Base-by-base conservation (phyloP, 1,139 yeast genomes). In the Protomyces macrosporus region DNA sequence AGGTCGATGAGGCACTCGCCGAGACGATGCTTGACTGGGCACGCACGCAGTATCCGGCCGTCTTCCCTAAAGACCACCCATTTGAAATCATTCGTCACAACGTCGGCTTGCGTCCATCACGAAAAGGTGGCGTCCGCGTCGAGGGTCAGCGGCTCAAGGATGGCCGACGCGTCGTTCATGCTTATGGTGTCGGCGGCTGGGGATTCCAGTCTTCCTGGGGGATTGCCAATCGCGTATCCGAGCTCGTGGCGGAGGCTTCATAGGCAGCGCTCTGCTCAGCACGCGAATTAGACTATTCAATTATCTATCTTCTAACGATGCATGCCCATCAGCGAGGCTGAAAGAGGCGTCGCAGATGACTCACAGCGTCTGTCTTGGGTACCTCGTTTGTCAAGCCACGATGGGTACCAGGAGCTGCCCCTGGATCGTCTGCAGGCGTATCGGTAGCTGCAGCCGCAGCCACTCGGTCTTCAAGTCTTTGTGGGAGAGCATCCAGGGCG, bases 111-210 rank as follows among this genome's bases (percentile, higher is more conserved):
- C 79, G 93, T 69, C 93, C 93, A 0, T 87, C 85, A 0, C 78
- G 93, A 72, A 70, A 74, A 6, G 85, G 84, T 1, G 93, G 93
- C 0, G 70, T 70, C n/a, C 60, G 81, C n/a, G 66, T 85, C 40
- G 88, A 84, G 70, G 71, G 73, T 50, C 84, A 82, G 66, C 60
- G 63, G 1, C 67, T 75, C 33, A 14, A 16, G 32, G 52, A 36
- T 16, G 72, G 70, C 32, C 75, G 72, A 35, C 77, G 77, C 57
- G 65, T 76, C 0, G 75, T 86, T 14, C 90, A 86, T 71, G 85
- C 86, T 72, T 86, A 86, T 71, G 95, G 95, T 37, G 89, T 90
- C 6, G 80, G 85, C 52, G 95, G 95, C 0, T 83, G 86, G 65
- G 95, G 95, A 1, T 87, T 83, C 74, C 91, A 86, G 74, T 30